phyloP scores from a whole-genome alignment of 2,329 filamentous ascomycete species.

The Epichloe aotearoae region DNA sequence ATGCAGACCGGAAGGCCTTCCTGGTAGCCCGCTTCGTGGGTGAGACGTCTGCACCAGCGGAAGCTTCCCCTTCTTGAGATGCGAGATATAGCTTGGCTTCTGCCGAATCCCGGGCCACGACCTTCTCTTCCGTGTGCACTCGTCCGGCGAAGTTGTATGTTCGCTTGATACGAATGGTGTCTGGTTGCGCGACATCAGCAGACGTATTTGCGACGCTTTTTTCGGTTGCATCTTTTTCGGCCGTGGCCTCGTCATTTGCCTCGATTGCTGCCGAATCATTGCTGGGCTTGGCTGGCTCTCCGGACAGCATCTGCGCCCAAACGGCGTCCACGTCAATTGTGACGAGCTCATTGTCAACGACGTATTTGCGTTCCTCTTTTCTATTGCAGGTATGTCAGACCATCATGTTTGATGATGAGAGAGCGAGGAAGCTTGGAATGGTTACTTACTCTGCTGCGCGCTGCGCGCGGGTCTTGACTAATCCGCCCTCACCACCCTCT shows the following conservation, averaged over 20 bases:
- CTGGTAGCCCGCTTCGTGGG: conserved; percentile 32
- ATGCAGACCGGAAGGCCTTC: conserved; percentile 47
- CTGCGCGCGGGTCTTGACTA: conserved; percentile 62
- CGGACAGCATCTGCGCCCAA: conserved; percentile 53
- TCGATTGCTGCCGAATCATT: neutral
- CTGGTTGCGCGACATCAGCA: neutral
- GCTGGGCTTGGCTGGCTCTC: conserved; percentile 8
- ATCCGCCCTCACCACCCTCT: conserved; percentile 43
- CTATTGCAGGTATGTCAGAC: conserved; percentile 17
- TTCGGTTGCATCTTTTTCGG: conserved; percentile 15
- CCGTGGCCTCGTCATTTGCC: conserved; percentile 5
- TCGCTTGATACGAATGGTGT: conserved; percentile 51
- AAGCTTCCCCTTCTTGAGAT: conserved; percentile 26
- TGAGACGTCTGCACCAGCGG: conserved; percentile 14
- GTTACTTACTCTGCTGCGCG: conserved; percentile 47
- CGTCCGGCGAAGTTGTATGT: conserved; percentile 66
- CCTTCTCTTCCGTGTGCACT: conserved; percentile 57
- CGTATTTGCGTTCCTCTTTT: conserved; percentile 42
- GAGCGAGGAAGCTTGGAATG: neutral
- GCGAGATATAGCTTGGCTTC: conserved; percentile 52
- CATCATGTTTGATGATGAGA: neutral
- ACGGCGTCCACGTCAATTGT: conserved; percentile 60
- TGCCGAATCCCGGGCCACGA: conserved; percentile 50
- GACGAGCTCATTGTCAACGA: conserved; percentile 41
- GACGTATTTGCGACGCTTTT: neutral